Evolutionary conservation across 805 yeast genomes (phyloP), one percentile per base, ranked within the genome.

Genomic region (Candida michaelii): DNA sequence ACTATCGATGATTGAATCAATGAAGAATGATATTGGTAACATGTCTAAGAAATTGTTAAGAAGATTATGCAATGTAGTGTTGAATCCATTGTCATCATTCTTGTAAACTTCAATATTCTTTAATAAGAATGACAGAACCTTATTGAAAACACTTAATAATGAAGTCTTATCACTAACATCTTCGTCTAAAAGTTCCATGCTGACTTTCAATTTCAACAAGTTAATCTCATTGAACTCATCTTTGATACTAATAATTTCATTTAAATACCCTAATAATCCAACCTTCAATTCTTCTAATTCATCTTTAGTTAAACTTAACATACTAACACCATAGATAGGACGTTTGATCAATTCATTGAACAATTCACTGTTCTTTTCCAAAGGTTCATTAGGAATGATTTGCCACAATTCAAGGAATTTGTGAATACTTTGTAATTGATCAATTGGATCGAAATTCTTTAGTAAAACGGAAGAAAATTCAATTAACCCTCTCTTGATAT

Each of bases 381-480:
- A 50, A 3, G 66, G 68, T 15, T 57, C 61, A 19, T 51, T 55
- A 13, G 82, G 84, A 42, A 76, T 59, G 42, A 56, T 52, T 30
- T 63, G 60, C 84, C 80, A 83, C 47, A 82, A 61, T 3, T 66
- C 61, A 44, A 82, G 64, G 50, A 71, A 83, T 12, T 73, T 68
- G 19, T 56, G 56, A 35, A 84, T 56, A 6, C 87, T 80, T 15
- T 62, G 56, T 40, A 89, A 63, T 58, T 85, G 95, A 34, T 86
- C 90, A 27, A 66, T 60, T 4, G 89, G 81, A 25, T 74, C 55
- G 59, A 91, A 89, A 23, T 77, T 76, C 46, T 81, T 79, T 62
- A 88, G 58, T 58, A 89, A 85, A 0, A 87, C 69, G 12, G 80
- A 71, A 1, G 84, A 72, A 59, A 91, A 91, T 50, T 87, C 96